phyloP scores from a whole-genome alignment of 2,329 filamentous ascomycete genomes.

The Keithomyces neogunnii region DNA sequence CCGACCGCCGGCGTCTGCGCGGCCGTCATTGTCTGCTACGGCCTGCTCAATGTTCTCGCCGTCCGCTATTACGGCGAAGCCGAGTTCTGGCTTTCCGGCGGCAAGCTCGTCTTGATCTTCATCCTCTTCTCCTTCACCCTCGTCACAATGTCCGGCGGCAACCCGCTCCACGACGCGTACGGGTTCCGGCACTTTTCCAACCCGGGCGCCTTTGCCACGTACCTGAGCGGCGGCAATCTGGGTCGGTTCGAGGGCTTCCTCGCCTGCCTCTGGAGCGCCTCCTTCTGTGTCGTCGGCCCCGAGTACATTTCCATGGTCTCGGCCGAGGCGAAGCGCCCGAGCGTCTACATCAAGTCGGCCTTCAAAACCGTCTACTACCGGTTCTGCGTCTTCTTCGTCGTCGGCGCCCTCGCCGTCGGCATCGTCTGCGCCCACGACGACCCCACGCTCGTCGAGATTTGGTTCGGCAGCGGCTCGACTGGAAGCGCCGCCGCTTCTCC shows the following conservation, averaged over 20 bases:
- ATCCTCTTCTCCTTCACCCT: conserved; percentile 67
- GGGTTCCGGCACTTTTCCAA: conserved; percentile 61
- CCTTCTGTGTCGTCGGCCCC: conserved; percentile 55
- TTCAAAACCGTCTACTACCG: conserved; percentile 67
- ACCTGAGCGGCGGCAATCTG: conserved; percentile 42
- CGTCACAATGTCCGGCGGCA: conserved; percentile 68
- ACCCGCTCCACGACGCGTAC: conserved; percentile 58
- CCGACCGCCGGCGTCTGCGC: conserved; percentile 44
- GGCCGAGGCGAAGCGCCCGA: conserved; percentile 56
- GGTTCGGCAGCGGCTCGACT: conserved; percentile 30
- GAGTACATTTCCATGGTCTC: conserved; percentile 62
- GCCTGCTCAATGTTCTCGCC: conserved; percentile 35
- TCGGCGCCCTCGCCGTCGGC: conserved; percentile 56
- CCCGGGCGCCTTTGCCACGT: conserved; percentile 35
- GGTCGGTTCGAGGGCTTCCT: conserved; percentile 65
- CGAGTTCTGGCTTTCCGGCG: conserved; percentile 57
- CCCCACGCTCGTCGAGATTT: conserved; percentile 38
- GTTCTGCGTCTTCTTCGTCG: conserved; percentile 60
- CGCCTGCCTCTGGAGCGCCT: conserved; percentile 54
- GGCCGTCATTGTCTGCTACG: conserved; percentile 41
- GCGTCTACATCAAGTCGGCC: conserved; percentile 54
- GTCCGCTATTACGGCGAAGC: conserved; percentile 60
- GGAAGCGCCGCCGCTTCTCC: conserved; percentile 47
- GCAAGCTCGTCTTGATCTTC: conserved; percentile 57
- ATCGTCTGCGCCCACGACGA: conserved; percentile 60